Conservation (phyloP, 306 rosid species). For the Phaseolus lunatus region DNA sequence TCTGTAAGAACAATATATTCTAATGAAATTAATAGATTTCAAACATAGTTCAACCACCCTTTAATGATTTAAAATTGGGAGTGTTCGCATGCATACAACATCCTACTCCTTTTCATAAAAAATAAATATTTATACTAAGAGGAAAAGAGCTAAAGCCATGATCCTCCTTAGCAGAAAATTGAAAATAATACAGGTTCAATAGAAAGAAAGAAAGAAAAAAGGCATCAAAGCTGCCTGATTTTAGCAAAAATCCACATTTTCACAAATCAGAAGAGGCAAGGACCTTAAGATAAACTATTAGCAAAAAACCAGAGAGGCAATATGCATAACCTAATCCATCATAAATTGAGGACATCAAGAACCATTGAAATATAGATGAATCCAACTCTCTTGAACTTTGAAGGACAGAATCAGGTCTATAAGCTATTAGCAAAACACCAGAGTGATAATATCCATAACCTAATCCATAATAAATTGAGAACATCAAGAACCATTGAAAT, state of each 20-base stretch:
- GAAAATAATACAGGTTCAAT: not conserved
- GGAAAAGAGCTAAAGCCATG: not conserved
- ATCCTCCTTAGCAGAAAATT: slow-evolving; percentile 24
- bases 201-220: not conserved
- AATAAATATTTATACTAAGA: slow-evolving; percentile 10
- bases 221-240: slow-evolving; percentile 10
- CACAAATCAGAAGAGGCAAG: not conserved
- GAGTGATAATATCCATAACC: slow-evolving; percentile 32
- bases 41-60: not conserved
- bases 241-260: not conserved
- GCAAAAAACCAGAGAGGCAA: slow-evolving; percentile 32
- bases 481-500: not conserved
- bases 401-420: too few species aligned
- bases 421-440: slow-evolving; percentile 18
- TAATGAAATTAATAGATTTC: slow-evolving; percentile 12
- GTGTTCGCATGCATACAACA: slow-evolving; percentile 12
- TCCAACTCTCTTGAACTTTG: too few species aligned
- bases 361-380: too few species aligned
- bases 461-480: slow-evolving; percentile 31
- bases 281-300: slow-evolving; percentile 15
- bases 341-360: slow-evolving; percentile 3
- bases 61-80: slow-evolving; percentile 33
- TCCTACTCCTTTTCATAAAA: not conserved
- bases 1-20: slow-evolving; percentile 8
- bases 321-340: slow-evolving; percentile 34